Evolutionary conservation across 306 rosid species (phyloP).

Genomic region (Alnus rubra): DNA sequence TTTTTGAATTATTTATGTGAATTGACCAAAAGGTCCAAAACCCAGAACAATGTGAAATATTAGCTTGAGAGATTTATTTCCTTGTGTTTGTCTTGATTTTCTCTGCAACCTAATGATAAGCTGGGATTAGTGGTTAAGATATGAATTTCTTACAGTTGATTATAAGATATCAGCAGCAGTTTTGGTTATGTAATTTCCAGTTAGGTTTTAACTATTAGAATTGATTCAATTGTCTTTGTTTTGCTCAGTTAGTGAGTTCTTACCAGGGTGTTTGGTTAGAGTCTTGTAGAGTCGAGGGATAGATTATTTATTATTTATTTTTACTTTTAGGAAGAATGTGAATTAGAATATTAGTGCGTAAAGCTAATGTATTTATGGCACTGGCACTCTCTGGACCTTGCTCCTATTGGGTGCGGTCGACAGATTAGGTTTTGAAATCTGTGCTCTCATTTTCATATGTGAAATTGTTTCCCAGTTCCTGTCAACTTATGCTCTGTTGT

Average conservation of each 20-base stretch:
- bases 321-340: not conserved
- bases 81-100: not conserved
- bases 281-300: too few species aligned
- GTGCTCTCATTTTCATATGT: not conserved
- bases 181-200: not conserved
- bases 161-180: not conserved
- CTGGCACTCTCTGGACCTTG: not conserved
- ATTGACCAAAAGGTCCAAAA: not conserved
- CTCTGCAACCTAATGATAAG: not conserved
- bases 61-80: not conserved
- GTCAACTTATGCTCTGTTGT: slow-evolving; percentile 7
- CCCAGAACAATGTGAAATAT: not conserved
- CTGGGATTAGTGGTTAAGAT: not conserved
- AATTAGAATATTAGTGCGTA: not conserved
- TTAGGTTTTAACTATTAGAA: not conserved
- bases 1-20: not conserved
- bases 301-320: too few species aligned
- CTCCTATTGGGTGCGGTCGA: not conserved
- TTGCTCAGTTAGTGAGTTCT: not conserved
- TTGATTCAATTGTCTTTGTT: not conserved
- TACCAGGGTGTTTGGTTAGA: not conserved
- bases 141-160: not conserved
- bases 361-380: not conserved
- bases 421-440: not conserved
- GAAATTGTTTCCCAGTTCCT: not conserved